Evolutionary conservation across 1,139 yeast species (phyloP), one percentile per base, ranked within the genome.

Genomic region (Starmera stellimalicola): DNA sequence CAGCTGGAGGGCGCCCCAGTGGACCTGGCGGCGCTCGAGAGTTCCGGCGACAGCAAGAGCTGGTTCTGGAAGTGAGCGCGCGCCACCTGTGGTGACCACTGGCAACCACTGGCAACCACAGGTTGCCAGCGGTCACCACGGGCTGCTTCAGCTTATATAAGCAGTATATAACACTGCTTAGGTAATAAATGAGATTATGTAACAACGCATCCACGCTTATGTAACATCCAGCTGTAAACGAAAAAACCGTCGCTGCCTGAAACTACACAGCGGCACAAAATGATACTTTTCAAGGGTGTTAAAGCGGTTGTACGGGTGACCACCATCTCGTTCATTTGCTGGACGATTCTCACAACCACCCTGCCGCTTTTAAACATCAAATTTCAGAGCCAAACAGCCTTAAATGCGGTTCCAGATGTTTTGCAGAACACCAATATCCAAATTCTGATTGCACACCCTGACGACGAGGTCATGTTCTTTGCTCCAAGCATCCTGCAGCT

Each of bases 401-500:
- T n/a, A n/a, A n/a, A n/a, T n/a, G n/a, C 10, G 6, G 20, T 37
- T 12, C 41, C 45, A 18, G 4, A 15, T 3, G 10, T 17, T 3
- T 25, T 43, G 11, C 33, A 23, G 2, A 35, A 37, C 19, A 32
- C 35, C n/a, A 33, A 33, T 3, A 37, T 70, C 2, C 69, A 67
- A 42, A 61, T 83, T 32, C 63, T 91, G 15, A 78, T 87, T 28
- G 95, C 95, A 1, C 99, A 93, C 56, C 99, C 99, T 0, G 99
- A 93, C 56, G 99, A 93, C 54, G 99, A 93, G 57, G 91, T 87
- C 37, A 93, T 93, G 98, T 93, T 93, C 58, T 93, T 91, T 51
- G 74, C 88, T 1, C 98, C 98, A 0, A 67, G 94, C 0, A 50
- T 85, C 30, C 56, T 72, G 8, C 80, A 73, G 42, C 48, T 77